Evolutionary conservation across 164 flowering plant species (phyloP).

Genomic region (Piper longum): DNA sequence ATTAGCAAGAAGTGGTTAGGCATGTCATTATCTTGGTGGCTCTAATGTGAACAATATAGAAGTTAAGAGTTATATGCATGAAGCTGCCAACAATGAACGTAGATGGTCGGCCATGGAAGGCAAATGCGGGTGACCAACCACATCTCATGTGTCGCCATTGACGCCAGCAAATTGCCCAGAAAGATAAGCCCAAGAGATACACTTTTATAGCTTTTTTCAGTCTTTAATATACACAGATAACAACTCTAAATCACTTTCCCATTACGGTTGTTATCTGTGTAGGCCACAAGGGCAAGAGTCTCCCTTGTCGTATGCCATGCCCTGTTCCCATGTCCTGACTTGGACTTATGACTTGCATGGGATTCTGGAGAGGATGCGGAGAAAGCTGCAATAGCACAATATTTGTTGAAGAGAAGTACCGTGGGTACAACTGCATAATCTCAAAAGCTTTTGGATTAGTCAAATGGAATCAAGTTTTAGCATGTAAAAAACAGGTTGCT

Average conservation of each 20-base stretch:
- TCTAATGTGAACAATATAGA: too few species aligned
- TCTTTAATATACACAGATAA: too few species aligned
- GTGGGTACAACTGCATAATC: not conserved
- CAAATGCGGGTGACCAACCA: constrained; percentile 23
- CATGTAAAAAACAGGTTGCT: too few species aligned
- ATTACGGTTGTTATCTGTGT: not conserved
- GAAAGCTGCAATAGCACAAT: not conserved
- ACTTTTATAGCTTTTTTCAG: not conserved
- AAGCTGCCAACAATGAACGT: too few species aligned
- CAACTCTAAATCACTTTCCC: not conserved
- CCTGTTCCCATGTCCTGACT: too few species aligned
- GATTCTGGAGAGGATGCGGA: not conserved
- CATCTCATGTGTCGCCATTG: constrained; percentile 18
- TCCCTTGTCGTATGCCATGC: too few species aligned
- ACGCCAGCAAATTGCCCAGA: not conserved
- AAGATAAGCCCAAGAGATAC: constrained; percentile 5
- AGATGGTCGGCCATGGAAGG: constrained; percentile 21
- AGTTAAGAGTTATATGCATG: too few species aligned
- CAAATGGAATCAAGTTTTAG: too few species aligned
- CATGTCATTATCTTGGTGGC: too few species aligned
- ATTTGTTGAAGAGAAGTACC: not conserved
- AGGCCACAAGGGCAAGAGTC: too few species aligned
- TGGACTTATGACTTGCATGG: not conserved
- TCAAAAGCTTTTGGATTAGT: not conserved
- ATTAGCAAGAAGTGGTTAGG: not conserved